Percentiles rank a stretch among this genome's conserved stretches.
Evolutionary conservation across 805 yeast genomes (phyloP).

Genomic region (Torulaspora franciscae): DNA sequence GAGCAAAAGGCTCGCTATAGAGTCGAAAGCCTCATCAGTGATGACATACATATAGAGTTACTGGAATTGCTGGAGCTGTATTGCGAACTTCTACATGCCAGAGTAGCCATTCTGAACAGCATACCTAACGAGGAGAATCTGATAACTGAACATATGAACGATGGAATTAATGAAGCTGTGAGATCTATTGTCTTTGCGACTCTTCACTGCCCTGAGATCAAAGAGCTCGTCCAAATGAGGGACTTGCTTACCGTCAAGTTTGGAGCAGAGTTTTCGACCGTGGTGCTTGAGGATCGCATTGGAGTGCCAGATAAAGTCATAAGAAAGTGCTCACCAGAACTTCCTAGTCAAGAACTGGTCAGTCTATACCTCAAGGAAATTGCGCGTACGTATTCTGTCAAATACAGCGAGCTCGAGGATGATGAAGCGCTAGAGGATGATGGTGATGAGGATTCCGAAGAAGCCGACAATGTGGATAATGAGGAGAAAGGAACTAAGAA

Average conservation of each 20-base stretch:
- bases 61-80: slow-evolving; percentile 75
- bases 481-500: slow-evolving; percentile 23
- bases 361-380: slow-evolving; percentile 70
- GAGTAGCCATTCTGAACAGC: slow-evolving; percentile 57
- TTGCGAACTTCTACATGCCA: slow-evolving; percentile 73
- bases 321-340: slow-evolving; percentile 56
- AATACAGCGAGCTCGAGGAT: slow-evolving; percentile 52
- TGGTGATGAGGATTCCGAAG: slow-evolving; percentile 18
- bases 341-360: slow-evolving; percentile 65
- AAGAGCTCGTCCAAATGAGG: slow-evolving; percentile 57
- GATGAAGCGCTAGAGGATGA: slow-evolving; percentile 29
- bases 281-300: slow-evolving; percentile 25
- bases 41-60: slow-evolving; percentile 74
- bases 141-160: slow-evolving; percentile 31
- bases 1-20: slow-evolving; percentile 79
- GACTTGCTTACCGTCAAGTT: slow-evolving; percentile 59
- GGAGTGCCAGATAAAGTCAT: slow-evolving; percentile 65
- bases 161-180: slow-evolving; percentile 68
- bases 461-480: neutral
- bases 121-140: slow-evolving; percentile 34
- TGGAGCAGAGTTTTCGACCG: slow-evolving; percentile 61
- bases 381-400: slow-evolving; percentile 72
- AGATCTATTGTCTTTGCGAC: slow-evolving; percentile 64
- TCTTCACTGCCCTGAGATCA: slow-evolving; percentile 62
- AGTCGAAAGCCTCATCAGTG: slow-evolving; percentile 78